phyloP scores from a whole-genome alignment of 768 basidiomycete species.

The Gymnopilus junonius region DNA sequence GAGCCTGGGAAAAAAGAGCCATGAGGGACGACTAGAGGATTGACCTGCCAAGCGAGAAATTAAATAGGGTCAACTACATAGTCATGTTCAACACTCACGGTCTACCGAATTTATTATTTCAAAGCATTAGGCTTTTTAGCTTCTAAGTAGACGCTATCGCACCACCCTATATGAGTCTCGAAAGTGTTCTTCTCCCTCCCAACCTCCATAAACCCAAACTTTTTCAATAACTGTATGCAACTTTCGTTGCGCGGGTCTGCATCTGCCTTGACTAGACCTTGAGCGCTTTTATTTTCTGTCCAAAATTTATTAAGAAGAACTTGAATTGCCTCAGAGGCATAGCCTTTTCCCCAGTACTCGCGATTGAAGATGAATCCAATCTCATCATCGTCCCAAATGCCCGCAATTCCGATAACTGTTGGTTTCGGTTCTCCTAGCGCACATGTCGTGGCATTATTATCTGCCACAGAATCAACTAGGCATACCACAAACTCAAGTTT shows the following conservation, averaged over 20 bases:
- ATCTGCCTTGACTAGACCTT: conserved; percentile 20
- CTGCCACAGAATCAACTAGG: background rate
- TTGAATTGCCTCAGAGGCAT: conserved; percentile 24
- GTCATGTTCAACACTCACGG: no score
- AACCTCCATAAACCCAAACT: conserved; percentile 24
- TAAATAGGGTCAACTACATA: no score
- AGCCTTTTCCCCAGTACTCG: conserved; percentile 29
- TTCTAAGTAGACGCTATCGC: conserved; percentile 29
- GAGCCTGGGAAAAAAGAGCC: no score
- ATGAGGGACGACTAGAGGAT: no score
- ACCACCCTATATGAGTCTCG: conserved; percentile 28
- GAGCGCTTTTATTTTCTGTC: background rate
- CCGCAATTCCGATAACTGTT: conserved; percentile 24
- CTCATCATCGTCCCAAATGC: conserved; percentile 25
- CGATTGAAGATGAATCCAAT: conserved; percentile 28
- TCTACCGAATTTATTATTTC: no score
- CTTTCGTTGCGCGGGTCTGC: conserved; percentile 26
- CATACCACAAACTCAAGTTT: conserved; percentile 23
- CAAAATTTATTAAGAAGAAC: conserved; percentile 23
- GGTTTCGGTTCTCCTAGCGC: background rate
- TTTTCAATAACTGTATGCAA: conserved; percentile 18
- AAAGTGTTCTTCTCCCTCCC: conserved; percentile 23
- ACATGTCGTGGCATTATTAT: background rate
- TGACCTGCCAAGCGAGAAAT: no score
- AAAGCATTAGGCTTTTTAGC: conserved; percentile 5